A percentile compares a stretch with the other conserved stretches of the same genome.
Conservation (phyloP, 192 early-diverging fungal genomes). For the Entrophospora sp. region DNA sequence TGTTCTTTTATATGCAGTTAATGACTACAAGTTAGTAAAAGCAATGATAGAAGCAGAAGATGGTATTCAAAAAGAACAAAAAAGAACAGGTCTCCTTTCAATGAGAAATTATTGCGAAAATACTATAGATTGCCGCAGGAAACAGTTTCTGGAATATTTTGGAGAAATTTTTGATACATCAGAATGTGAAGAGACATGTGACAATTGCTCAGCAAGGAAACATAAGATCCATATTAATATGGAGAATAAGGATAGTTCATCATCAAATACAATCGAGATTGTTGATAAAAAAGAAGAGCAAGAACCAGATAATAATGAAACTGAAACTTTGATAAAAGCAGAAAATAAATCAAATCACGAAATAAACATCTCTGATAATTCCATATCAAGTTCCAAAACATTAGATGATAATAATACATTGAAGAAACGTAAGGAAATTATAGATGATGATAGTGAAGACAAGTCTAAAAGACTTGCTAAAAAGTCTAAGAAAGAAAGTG, state of each 20-base stretch:
- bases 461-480: no score
- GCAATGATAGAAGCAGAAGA: conserved; percentile 80
- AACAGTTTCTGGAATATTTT: conserved; percentile 85
- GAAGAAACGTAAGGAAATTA: no score
- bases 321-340: conserved; percentile 32
- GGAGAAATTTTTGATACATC: conserved; percentile 66
- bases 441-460: no score
- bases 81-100: conserved; percentile 50
- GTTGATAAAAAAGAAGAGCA: conserved; percentile 19
- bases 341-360: no score
- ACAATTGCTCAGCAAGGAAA: no score
- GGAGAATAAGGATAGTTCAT: no score
- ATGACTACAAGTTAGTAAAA: conserved; percentile 65
- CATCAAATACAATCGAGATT: no score
- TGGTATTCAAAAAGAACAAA: conserved; percentile 72
- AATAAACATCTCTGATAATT: no score
- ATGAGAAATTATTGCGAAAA: conserved; percentile 84
- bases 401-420: no score
- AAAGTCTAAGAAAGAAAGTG: no score
- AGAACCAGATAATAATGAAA: conserved; percentile 42
- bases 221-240: no score
- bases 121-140: conserved; percentile 74
- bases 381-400: no score
- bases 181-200: conserved; percentile 71
- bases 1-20: conserved; percentile 71